phyloP scores from a whole-genome alignment of 805 yeast species.

The Hyphopichia homilentoma region DNA sequence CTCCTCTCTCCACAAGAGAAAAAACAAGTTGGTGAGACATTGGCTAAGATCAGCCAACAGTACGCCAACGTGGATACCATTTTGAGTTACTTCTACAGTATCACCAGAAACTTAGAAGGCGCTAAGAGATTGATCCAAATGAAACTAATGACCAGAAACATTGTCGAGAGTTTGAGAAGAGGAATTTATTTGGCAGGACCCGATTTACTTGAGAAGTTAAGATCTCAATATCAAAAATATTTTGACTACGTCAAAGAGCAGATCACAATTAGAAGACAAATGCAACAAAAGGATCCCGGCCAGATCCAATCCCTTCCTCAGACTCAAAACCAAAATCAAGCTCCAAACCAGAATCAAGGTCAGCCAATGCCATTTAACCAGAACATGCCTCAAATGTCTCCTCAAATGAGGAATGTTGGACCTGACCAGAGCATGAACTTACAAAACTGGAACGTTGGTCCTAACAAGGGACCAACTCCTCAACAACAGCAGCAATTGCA shows the following conservation, averaged over 20 bases:
- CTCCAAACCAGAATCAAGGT: background rate
- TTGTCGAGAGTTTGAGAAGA: slow-evolving; percentile 63
- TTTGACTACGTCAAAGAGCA: slow-evolving; percentile 72
- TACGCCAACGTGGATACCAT: slow-evolving; percentile 69
- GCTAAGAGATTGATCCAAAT: slow-evolving; percentile 74
- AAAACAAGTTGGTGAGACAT: slow-evolving; percentile 51
- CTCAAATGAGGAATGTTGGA: background rate
- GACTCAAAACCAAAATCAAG: slow-evolving; percentile 3
- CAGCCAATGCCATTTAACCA: slow-evolving; percentile 1
- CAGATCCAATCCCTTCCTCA: slow-evolving; percentile 9
- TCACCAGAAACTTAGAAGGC: slow-evolving; percentile 72
- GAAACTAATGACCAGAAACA: slow-evolving; percentile 74
- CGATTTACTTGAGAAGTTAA: slow-evolving; percentile 65
- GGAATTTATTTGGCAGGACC: slow-evolving; percentile 70
- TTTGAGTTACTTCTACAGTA: slow-evolving; percentile 71
- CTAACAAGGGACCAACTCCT: background rate
- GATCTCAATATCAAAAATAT: slow-evolving; percentile 69
- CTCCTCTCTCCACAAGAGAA: slow-evolving; percentile 63
- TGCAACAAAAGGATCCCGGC: slow-evolving; percentile 25
- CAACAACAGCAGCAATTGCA: slow-evolving; percentile 9
- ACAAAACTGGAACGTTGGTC: background rate
- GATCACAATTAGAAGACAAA: slow-evolving; percentile 34
- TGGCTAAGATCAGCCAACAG: slow-evolving; percentile 53
- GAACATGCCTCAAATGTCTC: slow-evolving; percentile 1
- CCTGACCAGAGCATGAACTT: background rate